Percentiles rank a stretch among this genome's conserved stretches.
phyloP scores from a whole-genome alignment of 2,329 filamentous ascomycete genomes.

The Curvularia verruculosa region DNA sequence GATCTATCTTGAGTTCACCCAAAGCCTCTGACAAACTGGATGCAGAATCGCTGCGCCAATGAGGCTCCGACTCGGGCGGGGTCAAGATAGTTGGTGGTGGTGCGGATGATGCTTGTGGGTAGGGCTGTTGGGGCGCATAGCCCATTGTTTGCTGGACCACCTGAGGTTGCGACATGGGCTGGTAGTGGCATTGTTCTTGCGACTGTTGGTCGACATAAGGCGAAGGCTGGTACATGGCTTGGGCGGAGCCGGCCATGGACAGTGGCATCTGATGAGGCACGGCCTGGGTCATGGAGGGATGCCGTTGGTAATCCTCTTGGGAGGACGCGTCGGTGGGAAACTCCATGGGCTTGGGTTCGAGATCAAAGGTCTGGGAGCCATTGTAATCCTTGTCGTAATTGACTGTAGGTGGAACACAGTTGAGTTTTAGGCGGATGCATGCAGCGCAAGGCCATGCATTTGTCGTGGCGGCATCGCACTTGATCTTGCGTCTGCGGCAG shows the following conservation, averaged over 20 bases:
- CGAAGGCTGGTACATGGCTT: conserved; percentile 46
- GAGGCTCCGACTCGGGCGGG: conserved; percentile 58
- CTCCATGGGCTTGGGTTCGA: conserved; percentile 49
- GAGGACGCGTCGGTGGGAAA: conserved; percentile 48
- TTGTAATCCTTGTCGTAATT: conserved; percentile 69
- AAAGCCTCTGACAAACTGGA: conserved; percentile 79
- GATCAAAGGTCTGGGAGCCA: conserved; percentile 50
- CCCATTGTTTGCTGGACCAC: conserved; percentile 42
- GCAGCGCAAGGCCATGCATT: conserved; percentile 98
- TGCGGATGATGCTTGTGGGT: conserved; percentile 37
- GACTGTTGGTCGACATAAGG: conserved; percentile 43
- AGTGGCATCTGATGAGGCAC: conserved; percentile 38
- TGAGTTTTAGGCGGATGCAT: conserved; percentile 87
- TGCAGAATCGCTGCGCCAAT: conserved; percentile 51
- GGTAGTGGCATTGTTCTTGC: conserved; percentile 47
- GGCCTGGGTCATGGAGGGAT: conserved; percentile 39
- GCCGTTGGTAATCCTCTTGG: conserved; percentile 51
- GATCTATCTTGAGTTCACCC: conserved; percentile 85
- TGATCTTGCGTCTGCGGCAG: conserved; percentile 93
- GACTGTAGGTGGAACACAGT: conserved; percentile 88
- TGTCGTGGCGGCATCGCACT: conserved; percentile 95
- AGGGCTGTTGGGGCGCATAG: conserved; percentile 43
- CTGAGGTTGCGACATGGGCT: conserved; percentile 43
- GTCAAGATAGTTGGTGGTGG: conserved; percentile 42
- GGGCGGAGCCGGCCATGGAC: conserved; percentile 38